phyloP scores from a whole-genome alignment of 2,329 filamentous ascomycete species.

The Thielaviopsis punctulata region DNA sequence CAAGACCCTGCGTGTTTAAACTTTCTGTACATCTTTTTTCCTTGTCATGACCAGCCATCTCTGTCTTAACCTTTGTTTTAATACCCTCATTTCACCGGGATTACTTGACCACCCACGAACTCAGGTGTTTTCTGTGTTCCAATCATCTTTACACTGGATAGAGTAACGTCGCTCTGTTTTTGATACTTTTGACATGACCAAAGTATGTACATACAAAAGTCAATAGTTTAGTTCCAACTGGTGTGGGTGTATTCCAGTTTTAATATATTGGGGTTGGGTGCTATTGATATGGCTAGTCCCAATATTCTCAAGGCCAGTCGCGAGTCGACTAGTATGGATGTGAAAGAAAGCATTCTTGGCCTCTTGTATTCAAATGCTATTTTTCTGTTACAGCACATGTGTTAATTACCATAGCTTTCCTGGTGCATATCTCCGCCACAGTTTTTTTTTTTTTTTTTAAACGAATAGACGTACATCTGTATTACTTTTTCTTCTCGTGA shows the following conservation, averaged over 20 bases:
- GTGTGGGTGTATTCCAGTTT: neutral
- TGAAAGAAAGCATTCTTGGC: neutral
- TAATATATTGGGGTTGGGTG: neutral
- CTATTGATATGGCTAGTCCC: neutral
- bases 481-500: no score
- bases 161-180: no score
- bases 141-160: slow-evolving; percentile 2
- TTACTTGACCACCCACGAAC: neutral
- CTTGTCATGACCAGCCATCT: neutral
- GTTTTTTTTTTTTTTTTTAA: neutral
- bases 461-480: no score
- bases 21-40: neutral
- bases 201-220: slow-evolving; percentile 7
- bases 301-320: neutral
- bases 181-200: neutral
- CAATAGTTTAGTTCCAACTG: neutral
- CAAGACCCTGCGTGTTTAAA: slow-evolving; percentile 69
- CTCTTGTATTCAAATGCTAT: neutral
- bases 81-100: slow-evolving; percentile 7
- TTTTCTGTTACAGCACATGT: neutral
- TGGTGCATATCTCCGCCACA: no score
- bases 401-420: neutral
- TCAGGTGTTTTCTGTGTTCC: slow-evolving; percentile 4
- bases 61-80: slow-evolving; percentile 1
- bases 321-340: neutral